These are phyloP conservation scores for Coelastrella sp. DNA, from an alignment of 139 green algal genomes.

Conservation along the genomic window DNA sequence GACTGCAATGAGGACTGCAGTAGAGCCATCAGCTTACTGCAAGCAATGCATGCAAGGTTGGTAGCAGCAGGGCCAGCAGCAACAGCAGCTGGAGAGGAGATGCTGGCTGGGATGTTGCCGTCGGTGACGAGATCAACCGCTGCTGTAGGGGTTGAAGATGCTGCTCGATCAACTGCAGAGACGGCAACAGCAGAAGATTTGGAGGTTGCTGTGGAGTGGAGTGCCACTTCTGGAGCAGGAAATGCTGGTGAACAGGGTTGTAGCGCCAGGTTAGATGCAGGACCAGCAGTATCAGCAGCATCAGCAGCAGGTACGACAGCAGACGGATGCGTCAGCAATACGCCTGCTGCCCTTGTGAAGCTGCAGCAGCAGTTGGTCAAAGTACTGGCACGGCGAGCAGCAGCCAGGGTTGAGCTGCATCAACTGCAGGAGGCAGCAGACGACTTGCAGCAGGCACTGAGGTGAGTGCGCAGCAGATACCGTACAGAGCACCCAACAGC, in stretches of 20 bases:
- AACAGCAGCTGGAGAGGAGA: not conserved
- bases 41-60: not conserved
- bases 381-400: constrained; percentile 42
- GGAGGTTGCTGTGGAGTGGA: no score
- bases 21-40: constrained; percentile 58
- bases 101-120: not conserved
- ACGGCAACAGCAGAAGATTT: not conserved
- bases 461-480: not conserved
- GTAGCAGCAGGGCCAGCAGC: not conserved
- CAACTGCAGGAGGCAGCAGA: constrained; percentile 31
- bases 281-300: not conserved
- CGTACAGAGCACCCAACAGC: not conserved
- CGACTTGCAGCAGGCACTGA: constrained; percentile 48
- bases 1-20: constrained; percentile 62
- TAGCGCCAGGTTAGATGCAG: no score
- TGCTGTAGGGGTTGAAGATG: not conserved
- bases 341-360: not conserved
- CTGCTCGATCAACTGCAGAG: not conserved
- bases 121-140: not conserved
- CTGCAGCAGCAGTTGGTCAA: constrained; percentile 48
- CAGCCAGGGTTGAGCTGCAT: constrained; percentile 31
- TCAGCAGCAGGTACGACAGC: constrained; percentile 6
- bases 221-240: no score
- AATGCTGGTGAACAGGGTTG: no score
- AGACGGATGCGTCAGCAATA: not conserved